phyloP scores from a whole-genome alignment of 495 filamentous ascomycete genomes.

The Coniosporium apollinis region DNA sequence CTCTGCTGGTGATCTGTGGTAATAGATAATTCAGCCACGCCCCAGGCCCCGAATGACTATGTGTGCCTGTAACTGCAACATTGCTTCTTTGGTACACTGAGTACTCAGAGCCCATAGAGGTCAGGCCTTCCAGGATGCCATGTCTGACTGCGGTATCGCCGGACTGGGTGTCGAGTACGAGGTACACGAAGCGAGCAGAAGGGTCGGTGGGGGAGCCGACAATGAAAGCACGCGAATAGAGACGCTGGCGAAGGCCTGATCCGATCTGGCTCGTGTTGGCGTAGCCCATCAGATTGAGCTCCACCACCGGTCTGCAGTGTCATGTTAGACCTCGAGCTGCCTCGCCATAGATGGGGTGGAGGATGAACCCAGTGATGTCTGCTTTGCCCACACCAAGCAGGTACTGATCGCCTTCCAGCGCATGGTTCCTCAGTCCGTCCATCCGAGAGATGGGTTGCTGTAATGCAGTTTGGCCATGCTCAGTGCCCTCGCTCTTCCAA shows the following conservation, averaged over 20 bases:
- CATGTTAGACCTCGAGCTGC: conserved; percentile 4
- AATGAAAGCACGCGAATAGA: conserved; percentile 86
- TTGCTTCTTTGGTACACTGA: conserved; percentile 65
- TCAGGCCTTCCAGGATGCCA: conserved; percentile 62
- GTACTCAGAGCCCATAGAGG: conserved; percentile 49
- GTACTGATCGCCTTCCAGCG: conserved; percentile 36
- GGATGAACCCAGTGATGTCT: conserved; percentile 70
- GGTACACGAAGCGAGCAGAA: conserved; percentile 64
- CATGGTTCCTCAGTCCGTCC: conserved; percentile 5
- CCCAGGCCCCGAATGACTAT: conserved; percentile 83
- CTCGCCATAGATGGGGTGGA: conserved; percentile 3
- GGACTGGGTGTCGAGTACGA: conserved; percentile 74
- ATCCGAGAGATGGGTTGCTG: neutral
- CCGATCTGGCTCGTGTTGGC: conserved; percentile 76
- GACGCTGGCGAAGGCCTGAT: conserved; percentile 70
- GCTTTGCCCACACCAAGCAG: conserved; percentile 84
- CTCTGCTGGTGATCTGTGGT: conserved; percentile 80
- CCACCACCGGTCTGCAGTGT: conserved; percentile 54
- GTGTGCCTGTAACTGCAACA: conserved; percentile 80
- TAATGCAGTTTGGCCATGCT: neutral
- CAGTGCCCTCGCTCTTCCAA: conserved; percentile 3
- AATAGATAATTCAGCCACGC: conserved; percentile 95
- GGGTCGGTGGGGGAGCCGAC: conserved; percentile 50
- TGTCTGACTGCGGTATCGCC: conserved; percentile 84
- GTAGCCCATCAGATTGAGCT: conserved; percentile 87